Evolutionary conservation across 2,329 filamentous ascomycete species (phyloP).

Genomic region (Didymosphaeria variabile): DNA sequence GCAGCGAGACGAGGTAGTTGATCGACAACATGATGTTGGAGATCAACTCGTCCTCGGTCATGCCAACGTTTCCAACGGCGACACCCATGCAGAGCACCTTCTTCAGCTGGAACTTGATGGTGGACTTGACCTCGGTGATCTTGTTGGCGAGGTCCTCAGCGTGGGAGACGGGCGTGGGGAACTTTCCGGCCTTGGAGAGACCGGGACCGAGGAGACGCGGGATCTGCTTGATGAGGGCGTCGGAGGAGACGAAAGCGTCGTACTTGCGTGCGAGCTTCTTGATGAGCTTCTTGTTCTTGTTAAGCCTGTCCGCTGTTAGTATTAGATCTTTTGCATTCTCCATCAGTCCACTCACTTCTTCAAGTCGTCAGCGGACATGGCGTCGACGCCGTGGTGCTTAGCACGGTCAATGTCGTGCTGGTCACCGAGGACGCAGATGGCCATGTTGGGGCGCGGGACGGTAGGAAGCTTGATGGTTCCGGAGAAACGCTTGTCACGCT

Average conservation of each 20-base stretch:
- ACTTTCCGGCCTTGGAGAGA: slow-evolving; percentile 84
- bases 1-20: slow-evolving; percentile 99
- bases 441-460: slow-evolving; percentile 74
- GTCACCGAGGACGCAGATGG: slow-evolving; percentile 82
- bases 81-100: slow-evolving; percentile 99
- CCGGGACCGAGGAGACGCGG: slow-evolving; percentile 92
- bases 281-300: slow-evolving; percentile 99
- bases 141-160: slow-evolving; percentile 90
- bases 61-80: slow-evolving; percentile 97
- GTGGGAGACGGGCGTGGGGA: slow-evolving; percentile 98
- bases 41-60: slow-evolving; percentile 95
- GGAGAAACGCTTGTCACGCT: slow-evolving; percentile 99
- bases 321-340: too few relatives aligned
- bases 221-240: slow-evolving; percentile 99
- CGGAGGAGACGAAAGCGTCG: slow-evolving; percentile 98
- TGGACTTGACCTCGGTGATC: slow-evolving; percentile 99
- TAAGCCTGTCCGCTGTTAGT: slow-evolving; percentile 65
- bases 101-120: slow-evolving; percentile 99
- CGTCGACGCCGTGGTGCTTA: slow-evolving; percentile 98
- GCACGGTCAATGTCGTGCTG: slow-evolving; percentile 99
- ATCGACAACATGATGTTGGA: slow-evolving; percentile 99
- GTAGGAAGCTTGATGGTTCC: slow-evolving; percentile 96
- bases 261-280: slow-evolving; percentile 99
- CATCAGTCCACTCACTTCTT: slow-evolving; percentile 70
- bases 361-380: slow-evolving; percentile 97